Evolutionary conservation across 176 grass and related monocot species (phyloP).

Genomic region (Ananas comosus): DNA sequence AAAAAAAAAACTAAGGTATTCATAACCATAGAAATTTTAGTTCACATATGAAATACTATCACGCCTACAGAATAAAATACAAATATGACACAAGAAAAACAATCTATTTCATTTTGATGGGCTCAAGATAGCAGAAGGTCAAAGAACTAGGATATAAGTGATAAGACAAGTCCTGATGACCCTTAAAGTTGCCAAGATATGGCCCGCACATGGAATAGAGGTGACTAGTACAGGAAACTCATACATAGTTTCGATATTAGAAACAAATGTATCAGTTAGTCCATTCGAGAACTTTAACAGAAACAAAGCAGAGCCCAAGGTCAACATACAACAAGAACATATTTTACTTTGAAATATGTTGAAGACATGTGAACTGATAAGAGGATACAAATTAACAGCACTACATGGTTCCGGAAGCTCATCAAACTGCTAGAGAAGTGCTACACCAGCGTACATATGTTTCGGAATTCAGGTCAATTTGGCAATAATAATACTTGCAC

Average conservation of each 20-base stretch:
- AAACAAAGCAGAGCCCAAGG: no score
- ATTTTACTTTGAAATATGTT: no score
- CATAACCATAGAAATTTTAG: no score
- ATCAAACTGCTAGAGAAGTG: neutral
- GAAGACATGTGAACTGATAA: neutral
- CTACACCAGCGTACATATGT: neutral
- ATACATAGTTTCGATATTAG: no score
- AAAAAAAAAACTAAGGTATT: no score
- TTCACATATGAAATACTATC: no score
- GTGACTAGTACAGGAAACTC: neutral
- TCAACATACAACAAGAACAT: no score
- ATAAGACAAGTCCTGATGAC: neutral
- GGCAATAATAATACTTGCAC: neutral
- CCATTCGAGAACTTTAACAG: no score
- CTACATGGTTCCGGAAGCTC: neutral
- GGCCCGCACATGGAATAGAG: neutral
- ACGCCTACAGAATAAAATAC: neutral
- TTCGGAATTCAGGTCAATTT: neutral
- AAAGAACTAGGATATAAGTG: neutral
- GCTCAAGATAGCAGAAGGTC: neutral
- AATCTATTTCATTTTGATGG: neutral
- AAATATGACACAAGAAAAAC: neutral
- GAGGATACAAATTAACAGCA: neutral
- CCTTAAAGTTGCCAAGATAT: neutral
- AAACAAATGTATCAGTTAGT: no score